Evolutionary conservation across 805 yeast genomes (phyloP).

Genomic region (Nakazawaea ambrosiae): DNA sequence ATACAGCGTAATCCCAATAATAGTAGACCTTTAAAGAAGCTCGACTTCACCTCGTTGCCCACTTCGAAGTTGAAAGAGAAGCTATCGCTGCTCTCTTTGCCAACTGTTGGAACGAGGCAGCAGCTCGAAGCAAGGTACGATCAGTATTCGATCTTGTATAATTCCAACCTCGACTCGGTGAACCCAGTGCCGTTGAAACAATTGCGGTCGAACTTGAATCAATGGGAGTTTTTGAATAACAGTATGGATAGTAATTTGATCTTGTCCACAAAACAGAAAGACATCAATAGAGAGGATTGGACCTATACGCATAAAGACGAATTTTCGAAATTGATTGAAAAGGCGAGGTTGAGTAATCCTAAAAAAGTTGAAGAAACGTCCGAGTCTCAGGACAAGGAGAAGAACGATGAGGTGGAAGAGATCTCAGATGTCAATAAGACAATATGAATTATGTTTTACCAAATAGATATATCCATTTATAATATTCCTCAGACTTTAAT

Average conservation of each 20-base stretch:
- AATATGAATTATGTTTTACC: too few species aligned
- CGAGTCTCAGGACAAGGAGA: too few species aligned
- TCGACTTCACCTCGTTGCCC: constrained; percentile 56
- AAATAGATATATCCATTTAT: too few species aligned
- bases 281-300: constrained; percentile 44
- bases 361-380: constrained; percentile 24
- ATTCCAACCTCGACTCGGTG: constrained; percentile 71
- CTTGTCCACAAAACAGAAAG: constrained; percentile 24
- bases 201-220: constrained; percentile 46
- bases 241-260: constrained; percentile 17
- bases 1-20: constrained; percentile 13
- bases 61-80: constrained; percentile 56
- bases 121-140: constrained; percentile 66
- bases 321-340: constrained; percentile 28
- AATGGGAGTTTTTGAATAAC: constrained; percentile 51
- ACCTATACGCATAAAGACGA: constrained; percentile 29
- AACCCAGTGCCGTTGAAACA: constrained; percentile 53
- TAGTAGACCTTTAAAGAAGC: constrained; percentile 43
- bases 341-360: constrained; percentile 13
- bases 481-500: too few species aligned
- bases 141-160: constrained; percentile 72
- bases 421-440: too few species aligned
- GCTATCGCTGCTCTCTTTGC: constrained; percentile 44
- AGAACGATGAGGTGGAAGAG: too few species aligned
- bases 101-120: constrained; percentile 54